A percentile compares a stretch with the other conserved stretches of the same genome.
Conservation (phyloP, 352 stramenopile species). For the Phytophthora quininea region DNA sequence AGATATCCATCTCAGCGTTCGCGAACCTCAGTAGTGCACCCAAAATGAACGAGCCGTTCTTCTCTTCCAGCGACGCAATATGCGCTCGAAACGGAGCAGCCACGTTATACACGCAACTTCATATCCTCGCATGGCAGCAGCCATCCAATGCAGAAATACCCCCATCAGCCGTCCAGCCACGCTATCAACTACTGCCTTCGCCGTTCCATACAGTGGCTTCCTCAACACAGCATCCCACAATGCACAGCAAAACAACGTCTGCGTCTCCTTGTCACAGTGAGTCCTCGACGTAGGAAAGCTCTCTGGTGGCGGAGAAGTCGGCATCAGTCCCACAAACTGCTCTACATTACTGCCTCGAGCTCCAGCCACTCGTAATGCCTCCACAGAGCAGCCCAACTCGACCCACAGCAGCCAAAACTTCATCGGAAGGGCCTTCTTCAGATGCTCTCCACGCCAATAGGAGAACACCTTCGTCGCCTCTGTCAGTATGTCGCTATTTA, state of each 20-base stretch:
- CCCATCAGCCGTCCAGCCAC: conserved; percentile 19
- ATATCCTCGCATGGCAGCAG: conserved; percentile 37
- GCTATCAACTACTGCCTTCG: not conserved
- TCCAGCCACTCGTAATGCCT: conserved; percentile 19
- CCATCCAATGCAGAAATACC: conserved; percentile 39
- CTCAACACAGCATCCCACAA: conserved; percentile 34
- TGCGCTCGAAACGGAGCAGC: conserved; percentile 25
- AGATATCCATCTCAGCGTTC: conserved; percentile 4
- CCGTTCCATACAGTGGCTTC: conserved; percentile 22
- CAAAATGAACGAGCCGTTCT: conserved; percentile 8
- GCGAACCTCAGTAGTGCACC: conserved; percentile 24
- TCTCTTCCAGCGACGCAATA: conserved; percentile 3
- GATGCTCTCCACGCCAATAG: conserved; percentile 29
- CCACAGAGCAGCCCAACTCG: conserved; percentile 33
- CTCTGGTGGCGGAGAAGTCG: conserved; percentile 3
- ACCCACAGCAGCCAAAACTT: conserved; percentile 41
- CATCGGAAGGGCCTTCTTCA: conserved; percentile 11
- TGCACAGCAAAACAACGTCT: conserved; percentile 25
- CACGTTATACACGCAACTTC: conserved; percentile 45
- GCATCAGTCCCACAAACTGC: conserved; percentile 10
- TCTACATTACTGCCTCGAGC: not conserved
- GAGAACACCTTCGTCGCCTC: conserved; percentile 24
- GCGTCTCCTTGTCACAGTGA: conserved; percentile 30
- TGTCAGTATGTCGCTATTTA: not conserved
- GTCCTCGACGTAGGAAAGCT: conserved; percentile 11